phyloP scores from a whole-genome alignment of 1,139 yeast genomes.

The Candida gigantensis region DNA sequence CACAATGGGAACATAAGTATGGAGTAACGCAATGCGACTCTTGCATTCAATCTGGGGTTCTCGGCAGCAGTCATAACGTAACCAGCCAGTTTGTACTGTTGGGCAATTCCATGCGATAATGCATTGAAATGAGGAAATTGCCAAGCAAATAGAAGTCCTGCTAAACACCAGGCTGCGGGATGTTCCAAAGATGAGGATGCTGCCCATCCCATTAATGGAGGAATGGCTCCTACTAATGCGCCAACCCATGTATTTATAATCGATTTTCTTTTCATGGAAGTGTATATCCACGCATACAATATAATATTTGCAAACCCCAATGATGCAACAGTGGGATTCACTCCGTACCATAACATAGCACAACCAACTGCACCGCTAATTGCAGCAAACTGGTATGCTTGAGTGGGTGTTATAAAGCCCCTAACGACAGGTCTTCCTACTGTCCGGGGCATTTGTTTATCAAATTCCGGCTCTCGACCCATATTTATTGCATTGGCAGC shows the following conservation, averaged over 20 bases:
- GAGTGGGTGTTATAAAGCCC: slow-evolving; percentile 70
- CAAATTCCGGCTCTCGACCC: slow-evolving; percentile 95
- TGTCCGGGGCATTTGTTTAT: slow-evolving; percentile 85
- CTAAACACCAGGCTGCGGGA: slow-evolving; percentile 96
- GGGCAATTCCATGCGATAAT: slow-evolving; percentile 81
- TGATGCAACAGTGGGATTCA: slow-evolving; percentile 79
- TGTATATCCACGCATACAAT: slow-evolving; percentile 85
- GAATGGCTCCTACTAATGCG: slow-evolving; percentile 96
- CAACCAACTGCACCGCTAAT: slow-evolving; percentile 72
- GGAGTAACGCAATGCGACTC: slow-evolving; percentile 90
- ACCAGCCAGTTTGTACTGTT: slow-evolving; percentile 89
- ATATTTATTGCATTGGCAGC: slow-evolving; percentile 96
- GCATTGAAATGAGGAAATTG: slow-evolving; percentile 98
- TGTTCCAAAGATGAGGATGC: slow-evolving; percentile 79
- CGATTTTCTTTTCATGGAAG: slow-evolving; percentile 82
- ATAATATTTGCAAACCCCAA: slow-evolving; percentile 78
- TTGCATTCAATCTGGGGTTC: slow-evolving; percentile 86
- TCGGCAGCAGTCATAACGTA: slow-evolving; percentile 96
- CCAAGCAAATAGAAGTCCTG: slow-evolving; percentile 92
- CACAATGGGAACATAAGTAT: slow-evolving; percentile 91
- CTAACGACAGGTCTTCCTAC: slow-evolving; percentile 88
- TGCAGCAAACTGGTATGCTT: slow-evolving; percentile 82
- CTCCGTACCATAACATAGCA: slow-evolving; percentile 70
- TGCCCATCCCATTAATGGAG: slow-evolving; percentile 99
- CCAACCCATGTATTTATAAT: slow-evolving; percentile 98